These are phyloP conservation scores for Tetragonia tetragonoides DNA, from an alignment of 148 eudicot genomes.

Conservation along the genomic window DNA sequence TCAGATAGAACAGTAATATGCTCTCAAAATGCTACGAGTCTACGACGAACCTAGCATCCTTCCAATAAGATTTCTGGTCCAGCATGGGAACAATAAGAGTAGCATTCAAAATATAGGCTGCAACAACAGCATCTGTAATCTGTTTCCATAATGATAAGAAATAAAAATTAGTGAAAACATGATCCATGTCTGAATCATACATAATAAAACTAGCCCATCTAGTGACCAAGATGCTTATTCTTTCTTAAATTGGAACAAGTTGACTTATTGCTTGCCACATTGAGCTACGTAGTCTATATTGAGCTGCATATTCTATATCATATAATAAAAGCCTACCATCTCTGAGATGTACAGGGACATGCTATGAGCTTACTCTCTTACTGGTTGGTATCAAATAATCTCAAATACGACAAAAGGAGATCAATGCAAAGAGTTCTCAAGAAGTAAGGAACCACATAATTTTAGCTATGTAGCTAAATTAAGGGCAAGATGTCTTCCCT, in stretches of 20 bases:
- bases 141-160: conserved; percentile 33
- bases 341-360: neutral
- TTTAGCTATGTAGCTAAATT: neutral
- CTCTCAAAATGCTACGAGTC: neutral
- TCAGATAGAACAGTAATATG: neutral
- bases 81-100: conserved; percentile 75
- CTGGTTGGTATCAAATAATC: neutral
- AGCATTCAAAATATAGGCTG: conserved; percentile 76
- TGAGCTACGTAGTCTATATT: conserved; percentile 3
- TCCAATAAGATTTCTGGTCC: conserved; percentile 85
- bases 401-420: neutral
- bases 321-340: conserved; percentile 8
- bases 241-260: conserved; percentile 23
- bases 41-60: conserved; percentile 66
- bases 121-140: conserved; percentile 89
- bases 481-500: neutral
- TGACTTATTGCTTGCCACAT: conserved; percentile 11
- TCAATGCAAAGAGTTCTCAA: neutral
- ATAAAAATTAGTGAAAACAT: neutral
- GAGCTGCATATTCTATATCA: conserved; percentile 5
- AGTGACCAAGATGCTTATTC: conserved; percentile 5
- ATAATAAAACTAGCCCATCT: neutral
- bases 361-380: neutral
- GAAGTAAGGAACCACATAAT: neutral
- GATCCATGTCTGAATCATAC: neutral